These are phyloP conservation scores for Hypoxylon trugodes DNA, from an alignment of 495 filamentous ascomycete genomes.

Conservation along the genomic window DNA sequence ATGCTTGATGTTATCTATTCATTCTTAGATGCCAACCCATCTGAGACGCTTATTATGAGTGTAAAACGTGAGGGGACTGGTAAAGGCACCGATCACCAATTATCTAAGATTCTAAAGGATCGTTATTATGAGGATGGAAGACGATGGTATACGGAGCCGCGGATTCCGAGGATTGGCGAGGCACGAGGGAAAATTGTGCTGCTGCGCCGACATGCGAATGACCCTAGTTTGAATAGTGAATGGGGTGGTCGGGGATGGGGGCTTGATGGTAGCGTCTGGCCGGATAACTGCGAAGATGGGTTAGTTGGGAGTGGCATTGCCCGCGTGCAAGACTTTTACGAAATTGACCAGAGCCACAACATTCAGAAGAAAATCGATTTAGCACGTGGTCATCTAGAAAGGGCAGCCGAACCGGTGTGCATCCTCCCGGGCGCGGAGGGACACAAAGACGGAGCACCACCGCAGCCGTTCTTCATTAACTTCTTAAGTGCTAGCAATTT, in stretches of 20 bases:
- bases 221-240: conserved; percentile 65
- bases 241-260: conserved; percentile 75
- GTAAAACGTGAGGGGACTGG: conserved; percentile 92
- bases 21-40: conserved; percentile 81
- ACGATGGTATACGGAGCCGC: conserved; percentile 80
- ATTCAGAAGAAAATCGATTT: conserved; percentile 83
- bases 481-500: conserved; percentile 93
- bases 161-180: conserved; percentile 83
- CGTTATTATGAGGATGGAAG: conserved; percentile 70
- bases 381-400: conserved; percentile 75
- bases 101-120: conserved; percentile 72
- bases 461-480: conserved; percentile 83
- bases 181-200: conserved; percentile 85
- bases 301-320: conserved; percentile 75
- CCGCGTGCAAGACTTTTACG: conserved; percentile 95
- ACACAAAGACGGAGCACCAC: conserved; percentile 35
- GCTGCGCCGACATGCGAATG: conserved; percentile 78
- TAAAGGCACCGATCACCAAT: conserved; percentile 78
- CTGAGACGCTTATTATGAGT: conserved; percentile 84
- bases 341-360: conserved; percentile 76
- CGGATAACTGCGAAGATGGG: conserved; percentile 85
- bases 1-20: conserved; percentile 72
- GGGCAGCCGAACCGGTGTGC: conserved; percentile 63
- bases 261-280: conserved; percentile 85
- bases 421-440: conserved; percentile 39